Percentiles rank a stretch among this genome's conserved stretches.
phyloP scores from a whole-genome alignment of 441 rosid genomes.

The Sinapis alba region DNA sequence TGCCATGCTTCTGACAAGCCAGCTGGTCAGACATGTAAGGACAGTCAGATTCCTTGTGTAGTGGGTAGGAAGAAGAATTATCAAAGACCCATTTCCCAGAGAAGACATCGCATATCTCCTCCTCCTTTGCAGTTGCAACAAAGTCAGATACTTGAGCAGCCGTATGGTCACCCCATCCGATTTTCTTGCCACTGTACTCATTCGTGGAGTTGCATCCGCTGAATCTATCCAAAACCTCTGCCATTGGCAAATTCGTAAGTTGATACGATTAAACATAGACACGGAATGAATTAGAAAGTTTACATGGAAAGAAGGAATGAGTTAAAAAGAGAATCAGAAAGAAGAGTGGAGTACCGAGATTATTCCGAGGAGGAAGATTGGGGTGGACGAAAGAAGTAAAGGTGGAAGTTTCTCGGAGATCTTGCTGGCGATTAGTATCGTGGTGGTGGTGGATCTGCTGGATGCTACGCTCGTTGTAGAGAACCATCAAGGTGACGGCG shows the following conservation, averaged over 20 bases:
- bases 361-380: constrained; percentile 44
- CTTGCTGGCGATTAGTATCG: constrained; percentile 17
- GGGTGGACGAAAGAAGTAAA: constrained; percentile 52
- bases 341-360: constrained; percentile 42
- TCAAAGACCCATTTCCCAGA: constrained; percentile 92
- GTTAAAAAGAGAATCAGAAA: neutral
- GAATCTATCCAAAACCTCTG: constrained; percentile 83
- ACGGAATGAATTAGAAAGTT: neutral
- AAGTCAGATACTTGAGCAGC: constrained; percentile 35
- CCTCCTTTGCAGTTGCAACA: constrained; percentile 40
- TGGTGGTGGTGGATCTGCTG: constrained; percentile 49
- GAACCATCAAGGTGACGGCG: constrained; percentile 49
- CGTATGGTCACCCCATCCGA: constrained; percentile 50
- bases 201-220: constrained; percentile 71
- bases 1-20: constrained; percentile 95
- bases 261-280: neutral
- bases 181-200: constrained; percentile 67
- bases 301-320: too few relatives aligned
- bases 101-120: constrained; percentile 68
- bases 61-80: constrained; percentile 58
- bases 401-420: constrained; percentile 28
- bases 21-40: constrained; percentile 98
- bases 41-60: constrained; percentile 77
- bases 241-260: neutral
- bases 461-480: constrained; percentile 66